Base-by-base conservation (phyloP, 75 land plant genomes). In the Ceratopteris richardii region DNA sequence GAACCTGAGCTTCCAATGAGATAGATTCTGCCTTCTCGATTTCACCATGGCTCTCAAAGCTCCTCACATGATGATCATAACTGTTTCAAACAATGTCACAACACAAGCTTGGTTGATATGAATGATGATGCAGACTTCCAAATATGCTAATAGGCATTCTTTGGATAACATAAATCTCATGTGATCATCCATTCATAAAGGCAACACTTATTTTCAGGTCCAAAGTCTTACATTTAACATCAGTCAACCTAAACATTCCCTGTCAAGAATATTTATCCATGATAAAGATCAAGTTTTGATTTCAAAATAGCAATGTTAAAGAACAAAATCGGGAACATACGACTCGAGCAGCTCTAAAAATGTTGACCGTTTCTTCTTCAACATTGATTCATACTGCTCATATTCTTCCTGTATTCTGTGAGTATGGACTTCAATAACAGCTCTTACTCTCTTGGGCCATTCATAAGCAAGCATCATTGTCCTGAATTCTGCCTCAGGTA, bases 371-470 rank as follows among this genome's bases (percentile, higher is more conserved):
- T 48, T 62, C 46, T 72, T 64, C 37, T 72, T 72, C 5, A 72
- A 21, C 19, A 14, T 62, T 10, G 10, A 28, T 53, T 72, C 75
- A 60, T 72, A 72, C 13, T 41, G 63, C 44, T 72, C 75, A 48
- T 72, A 72, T 52, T 66, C 75, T 29, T 72, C 75, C 40, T 63
- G 66, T 37, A 72, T 72, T 41, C 75, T 65, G 30, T 54, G 70
- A 39, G 71, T 69, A 24, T 72, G 75, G 0, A 72, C 69, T 19
- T 66, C 56, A 27, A 72, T 29, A 20, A 72, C 59, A 27, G 63
- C 62, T 22, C 52, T 64, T 13, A 72, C 50, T n/a, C 75, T 44
- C 33, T 72, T 72, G 1, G 75, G 75, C 75, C 75, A 72, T 60
- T 72, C 75, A 48, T 58, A 58, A 16, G 64, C 63, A 13, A 52